A percentile compares a stretch with the other conserved stretches of the same genome.
Conservation (phyloP, 1,284 basidiomycete genomes). For the Chalciporus sp. region DNA sequence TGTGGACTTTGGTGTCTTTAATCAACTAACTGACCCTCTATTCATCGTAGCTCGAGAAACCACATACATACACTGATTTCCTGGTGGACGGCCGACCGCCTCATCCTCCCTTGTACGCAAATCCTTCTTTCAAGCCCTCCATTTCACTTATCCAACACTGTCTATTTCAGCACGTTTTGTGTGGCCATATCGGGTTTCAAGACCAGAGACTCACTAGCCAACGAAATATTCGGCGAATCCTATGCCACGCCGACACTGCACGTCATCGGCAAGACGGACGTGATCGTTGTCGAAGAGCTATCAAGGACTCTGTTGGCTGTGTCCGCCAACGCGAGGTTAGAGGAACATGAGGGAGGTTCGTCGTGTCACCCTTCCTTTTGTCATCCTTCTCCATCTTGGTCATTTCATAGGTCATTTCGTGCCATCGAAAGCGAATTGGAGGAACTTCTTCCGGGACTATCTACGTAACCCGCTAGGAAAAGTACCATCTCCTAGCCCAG, state of each 20-base stretch:
- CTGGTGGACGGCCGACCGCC: constrained; percentile 64
- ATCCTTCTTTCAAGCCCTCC: background rate
- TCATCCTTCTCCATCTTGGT: background rate
- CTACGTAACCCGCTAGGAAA: constrained; percentile 38
- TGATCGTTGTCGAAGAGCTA: constrained; percentile 70
- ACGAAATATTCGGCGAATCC: constrained; percentile 55
- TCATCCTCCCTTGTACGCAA: constrained; percentile 67
- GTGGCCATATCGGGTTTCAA: constrained; percentile 72
- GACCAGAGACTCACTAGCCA: constrained; percentile 49
- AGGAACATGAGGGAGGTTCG: constrained; percentile 76
- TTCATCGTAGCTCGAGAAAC: constrained; percentile 28
- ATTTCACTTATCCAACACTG: background rate
- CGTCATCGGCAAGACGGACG: constrained; percentile 79
- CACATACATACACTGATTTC: constrained; percentile 61
- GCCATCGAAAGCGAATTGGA: constrained; percentile 74
- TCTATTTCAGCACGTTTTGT: constrained; percentile 59
- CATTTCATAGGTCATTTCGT: constrained; percentile 70
- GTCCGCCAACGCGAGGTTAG: constrained; percentile 62
- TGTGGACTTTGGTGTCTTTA: background rate
- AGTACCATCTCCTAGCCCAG: constrained; percentile 25
- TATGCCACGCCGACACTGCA: constrained; percentile 80
- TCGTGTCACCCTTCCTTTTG: constrained; percentile 1
- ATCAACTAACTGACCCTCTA: background rate
- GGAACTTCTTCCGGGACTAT: constrained; percentile 65
- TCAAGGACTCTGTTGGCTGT: constrained; percentile 60